A percentile compares a stretch with the other conserved stretches of the same genome.
phyloP scores from a whole-genome alignment of 1,139 yeast species.

The Magnusiomyces paraingens region DNA sequence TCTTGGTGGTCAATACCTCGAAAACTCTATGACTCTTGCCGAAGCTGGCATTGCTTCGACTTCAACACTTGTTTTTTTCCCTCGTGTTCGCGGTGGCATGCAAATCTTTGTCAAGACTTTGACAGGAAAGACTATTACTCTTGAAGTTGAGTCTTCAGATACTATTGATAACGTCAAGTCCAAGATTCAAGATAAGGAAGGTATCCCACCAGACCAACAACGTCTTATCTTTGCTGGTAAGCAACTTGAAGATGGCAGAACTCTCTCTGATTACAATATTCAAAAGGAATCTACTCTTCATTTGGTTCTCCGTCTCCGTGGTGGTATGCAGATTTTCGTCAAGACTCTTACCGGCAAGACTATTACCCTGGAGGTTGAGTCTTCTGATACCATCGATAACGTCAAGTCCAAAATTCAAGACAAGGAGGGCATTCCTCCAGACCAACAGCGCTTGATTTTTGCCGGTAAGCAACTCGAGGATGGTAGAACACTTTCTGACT shows the following conservation, averaged over 20 bases:
- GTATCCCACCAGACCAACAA: slow-evolving; percentile 84
- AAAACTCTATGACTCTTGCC: slow-evolving; percentile 96
- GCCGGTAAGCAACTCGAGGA: slow-evolving; percentile 86
- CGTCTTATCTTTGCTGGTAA: slow-evolving; percentile 82
- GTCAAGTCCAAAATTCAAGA: slow-evolving; percentile 80
- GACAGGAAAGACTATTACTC: slow-evolving; percentile 74
- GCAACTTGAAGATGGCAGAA: slow-evolving; percentile 81
- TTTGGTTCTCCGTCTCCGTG: slow-evolving; percentile 29
- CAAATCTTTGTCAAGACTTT: slow-evolving; percentile 73
- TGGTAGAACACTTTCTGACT: slow-evolving; percentile 78
- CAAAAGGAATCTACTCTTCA: slow-evolving; percentile 39
- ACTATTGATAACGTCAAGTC: slow-evolving; percentile 80
- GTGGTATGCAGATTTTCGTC: slow-evolving; percentile 66
- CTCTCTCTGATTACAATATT: slow-evolving; percentile 95
- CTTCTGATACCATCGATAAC: slow-evolving; percentile 70
- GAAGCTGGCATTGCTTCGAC: slow-evolving; percentile 90
- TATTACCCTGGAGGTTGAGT: slow-evolving; percentile 78
- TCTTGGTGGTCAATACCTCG: slow-evolving; percentile 99
- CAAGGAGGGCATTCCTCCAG: slow-evolving; percentile 84
- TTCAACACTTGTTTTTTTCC: slow-evolving; percentile 20
- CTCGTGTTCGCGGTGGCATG: slow-evolving; percentile 42
- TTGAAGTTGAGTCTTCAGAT: slow-evolving; percentile 85
- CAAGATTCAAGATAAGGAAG: slow-evolving; percentile 81
- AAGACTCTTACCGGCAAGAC: slow-evolving; percentile 78
- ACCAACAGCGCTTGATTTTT: slow-evolving; percentile 77